A percentile compares a stretch with the other conserved stretches of the same genome.
phyloP scores from a whole-genome alignment of 1,284 basidiomycete species.

The Flammula alnicola region DNA sequence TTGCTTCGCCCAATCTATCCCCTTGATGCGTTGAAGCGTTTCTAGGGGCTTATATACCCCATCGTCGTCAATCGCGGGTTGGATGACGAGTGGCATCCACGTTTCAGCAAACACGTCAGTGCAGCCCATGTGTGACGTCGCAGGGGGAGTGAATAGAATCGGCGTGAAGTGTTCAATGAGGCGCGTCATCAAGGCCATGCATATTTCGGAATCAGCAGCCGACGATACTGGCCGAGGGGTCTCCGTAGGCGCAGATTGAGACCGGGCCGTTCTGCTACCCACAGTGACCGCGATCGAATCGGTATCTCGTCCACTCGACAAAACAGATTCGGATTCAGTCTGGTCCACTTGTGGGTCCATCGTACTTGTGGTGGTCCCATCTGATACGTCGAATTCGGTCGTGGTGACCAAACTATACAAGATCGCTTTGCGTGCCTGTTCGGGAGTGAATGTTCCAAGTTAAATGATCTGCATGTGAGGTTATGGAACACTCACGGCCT shows the following conservation, averaged over 20 bases:
- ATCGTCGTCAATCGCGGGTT: constrained; percentile 59
- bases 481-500: constrained; percentile 42
- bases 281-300: no score
- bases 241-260: no score
- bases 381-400: constrained; percentile 52
- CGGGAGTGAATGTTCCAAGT: background rate
- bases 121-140: constrained; percentile 71
- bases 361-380: no score
- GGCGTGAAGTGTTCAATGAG: constrained; percentile 72
- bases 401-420: constrained; percentile 64
- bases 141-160: constrained; percentile 69
- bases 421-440: constrained; percentile 62
- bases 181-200: constrained; percentile 47
- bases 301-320: no score
- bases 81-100: constrained; percentile 71
- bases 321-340: no score
- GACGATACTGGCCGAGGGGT: no score
- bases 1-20: constrained; percentile 57
- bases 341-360: no score
- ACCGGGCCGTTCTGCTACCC: no score
- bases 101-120: constrained; percentile 69
- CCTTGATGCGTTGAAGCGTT: constrained; percentile 61
- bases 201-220: constrained; percentile 36
- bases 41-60: constrained; percentile 71
- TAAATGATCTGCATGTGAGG: background rate